phyloP scores from a whole-genome alignment of 495 filamentous ascomycete species.

The Clavariopsis aquatica region DNA sequence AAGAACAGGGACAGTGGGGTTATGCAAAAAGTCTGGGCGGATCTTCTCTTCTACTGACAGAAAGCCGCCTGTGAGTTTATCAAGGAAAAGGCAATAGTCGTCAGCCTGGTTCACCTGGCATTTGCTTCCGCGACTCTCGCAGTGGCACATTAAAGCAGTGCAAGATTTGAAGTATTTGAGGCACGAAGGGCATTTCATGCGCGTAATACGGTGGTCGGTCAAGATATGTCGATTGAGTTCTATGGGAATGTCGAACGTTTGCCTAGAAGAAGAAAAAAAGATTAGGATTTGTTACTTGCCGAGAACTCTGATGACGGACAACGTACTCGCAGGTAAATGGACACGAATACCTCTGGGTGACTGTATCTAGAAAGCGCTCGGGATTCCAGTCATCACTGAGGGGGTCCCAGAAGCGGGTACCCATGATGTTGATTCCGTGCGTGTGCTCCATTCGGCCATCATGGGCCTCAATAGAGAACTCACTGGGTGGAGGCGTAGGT shows the following conservation, averaged over 20 bases:
- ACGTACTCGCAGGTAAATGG: constrained; percentile 45
- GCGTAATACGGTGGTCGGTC: constrained; percentile 29
- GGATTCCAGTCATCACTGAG: constrained; percentile 34
- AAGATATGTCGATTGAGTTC: constrained; percentile 40
- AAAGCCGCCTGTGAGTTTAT: constrained; percentile 55
- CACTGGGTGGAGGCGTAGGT: constrained; percentile 18
- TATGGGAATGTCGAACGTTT: constrained; percentile 17
- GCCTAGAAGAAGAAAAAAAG: constrained; percentile 20
- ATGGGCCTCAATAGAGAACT: constrained; percentile 16
- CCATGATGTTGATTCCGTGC: constrained; percentile 37
- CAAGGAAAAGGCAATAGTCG: constrained; percentile 48
- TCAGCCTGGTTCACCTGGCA: constrained; percentile 49
- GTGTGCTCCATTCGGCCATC: constrained; percentile 17
- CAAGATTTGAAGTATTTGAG: constrained; percentile 49
- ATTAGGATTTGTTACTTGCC: background rate
- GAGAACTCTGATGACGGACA: background rate
- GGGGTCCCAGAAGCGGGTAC: constrained; percentile 44
- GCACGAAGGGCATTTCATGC: constrained; percentile 48
- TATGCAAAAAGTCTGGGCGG: constrained; percentile 28
- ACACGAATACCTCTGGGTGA: constrained; percentile 39
- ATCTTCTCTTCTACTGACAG: constrained; percentile 28
- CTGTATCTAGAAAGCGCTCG: constrained; percentile 38
- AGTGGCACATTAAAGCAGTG: constrained; percentile 52
- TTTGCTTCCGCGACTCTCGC: constrained; percentile 48
- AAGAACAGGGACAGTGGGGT: constrained; percentile 6